Percentiles rank a stretch among this genome's conserved stretches.
Conservation (phyloP, 768 basidiomycete genomes). For the Hortiboletus flavorubellus region DNA sequence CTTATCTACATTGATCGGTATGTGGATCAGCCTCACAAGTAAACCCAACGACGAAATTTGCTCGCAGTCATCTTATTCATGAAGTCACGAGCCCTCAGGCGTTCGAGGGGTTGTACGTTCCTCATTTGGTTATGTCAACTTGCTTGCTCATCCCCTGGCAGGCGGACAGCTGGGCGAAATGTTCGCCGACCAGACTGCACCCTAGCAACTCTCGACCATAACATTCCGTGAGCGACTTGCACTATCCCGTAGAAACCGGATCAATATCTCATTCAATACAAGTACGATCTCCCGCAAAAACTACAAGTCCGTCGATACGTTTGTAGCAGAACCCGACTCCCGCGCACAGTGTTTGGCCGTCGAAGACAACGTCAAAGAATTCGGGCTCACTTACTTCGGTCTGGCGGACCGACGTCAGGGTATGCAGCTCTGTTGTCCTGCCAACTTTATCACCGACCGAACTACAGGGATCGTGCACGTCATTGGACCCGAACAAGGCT, state of each 20-base stretch:
- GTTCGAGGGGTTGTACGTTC: slow-evolving; percentile 75
- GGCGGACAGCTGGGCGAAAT: slow-evolving; percentile 68
- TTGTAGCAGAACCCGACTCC: slow-evolving; percentile 83
- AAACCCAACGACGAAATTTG: not conserved
- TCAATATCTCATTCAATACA: slow-evolving; percentile 2
- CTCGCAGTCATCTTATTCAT: slow-evolving; percentile 60
- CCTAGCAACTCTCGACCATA: slow-evolving; percentile 85
- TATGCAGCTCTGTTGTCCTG: slow-evolving; percentile 23
- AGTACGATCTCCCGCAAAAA: slow-evolving; percentile 75
- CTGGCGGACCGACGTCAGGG: slow-evolving; percentile 88
- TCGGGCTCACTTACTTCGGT: slow-evolving; percentile 89
- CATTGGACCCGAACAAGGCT: slow-evolving; percentile 93
- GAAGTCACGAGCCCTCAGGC: slow-evolving; percentile 96
- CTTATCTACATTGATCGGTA: slow-evolving; percentile 84
- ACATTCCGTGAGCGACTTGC: slow-evolving; percentile 63
- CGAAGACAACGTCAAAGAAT: slow-evolving; percentile 88
- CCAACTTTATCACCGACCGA: slow-evolving; percentile 16
- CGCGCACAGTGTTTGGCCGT: slow-evolving; percentile 79
- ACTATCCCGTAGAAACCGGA: not conserved
- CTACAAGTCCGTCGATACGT: slow-evolving; percentile 65
- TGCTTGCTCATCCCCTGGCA: slow-evolving; percentile 27
- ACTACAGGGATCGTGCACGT: slow-evolving; percentile 77
- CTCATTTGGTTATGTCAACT: not conserved
- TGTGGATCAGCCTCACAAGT: slow-evolving; percentile 5
- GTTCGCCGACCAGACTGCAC: slow-evolving; percentile 88